Evolutionary conservation across 805 yeast species (phyloP), one percentile per base, ranked within the genome.

Genomic region (Yarrowia yakushimensis): DNA sequence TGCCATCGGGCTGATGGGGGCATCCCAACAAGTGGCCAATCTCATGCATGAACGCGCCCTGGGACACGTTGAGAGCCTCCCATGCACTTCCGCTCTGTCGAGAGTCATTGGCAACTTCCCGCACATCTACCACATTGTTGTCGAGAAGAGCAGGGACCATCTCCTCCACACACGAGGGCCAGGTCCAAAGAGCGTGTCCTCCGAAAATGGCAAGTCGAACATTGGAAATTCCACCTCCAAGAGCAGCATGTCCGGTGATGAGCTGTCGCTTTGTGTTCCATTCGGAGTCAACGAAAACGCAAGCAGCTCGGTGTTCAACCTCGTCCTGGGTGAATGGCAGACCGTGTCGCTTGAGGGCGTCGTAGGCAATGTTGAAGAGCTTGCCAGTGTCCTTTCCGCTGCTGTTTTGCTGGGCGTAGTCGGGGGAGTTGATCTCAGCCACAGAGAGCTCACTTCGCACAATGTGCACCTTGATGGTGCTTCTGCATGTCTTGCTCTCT

Each of bases 41-140:
- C 71, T 93, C 98, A 73, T 93, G 98, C 87, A 92, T 80, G 68
- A 91, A 92, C 0, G 98, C 97, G 46, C 99, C 98, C 68, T 89
- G 71, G 1, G 97, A 89, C 36, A 93, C 81, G 64, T 88, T 87
- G 46, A 88, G 74, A 69, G 96, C 88, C 73, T 93, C 97, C 97
- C 97, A 94, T 63, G 86, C 81, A 1, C 96, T 81, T 0, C 94
- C 88, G 72, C 96, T 87, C 70, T 92, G 87, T 68, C 84, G 82
- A 67, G 86, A 79, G 73, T 94, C 99, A 73, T 94, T 91, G 11
- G 96, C 97, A n/a, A 93, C 97, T 64, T 88, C 88, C 1, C 71
- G 71, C 0, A 78, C 81, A 62, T 84, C 81, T 9, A 88, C 77
- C 15, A 71, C 79, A 0, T 94, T 87, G n/a, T 80, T 79, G 70